Conservation (phyloP, 2,329 filamentous ascomycete genomes). For the Aspergillus persii region DNA sequence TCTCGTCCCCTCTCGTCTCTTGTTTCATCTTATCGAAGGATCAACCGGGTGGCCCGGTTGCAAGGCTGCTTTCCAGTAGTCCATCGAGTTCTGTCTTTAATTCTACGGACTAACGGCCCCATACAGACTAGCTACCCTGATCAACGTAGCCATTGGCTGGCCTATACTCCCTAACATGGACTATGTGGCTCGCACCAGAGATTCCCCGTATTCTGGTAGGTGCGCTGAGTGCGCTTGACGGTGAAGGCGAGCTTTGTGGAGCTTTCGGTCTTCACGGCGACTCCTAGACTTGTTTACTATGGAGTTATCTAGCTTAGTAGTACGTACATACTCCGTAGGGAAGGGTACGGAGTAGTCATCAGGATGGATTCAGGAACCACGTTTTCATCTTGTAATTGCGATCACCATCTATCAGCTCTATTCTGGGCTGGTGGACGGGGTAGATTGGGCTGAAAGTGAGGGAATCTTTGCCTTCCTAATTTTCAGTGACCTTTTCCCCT, state of each 20-base stretch:
- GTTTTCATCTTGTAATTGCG: background rate
- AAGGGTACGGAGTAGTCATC: background rate
- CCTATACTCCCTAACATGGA: background rate
- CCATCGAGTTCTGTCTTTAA: too few relatives aligned
- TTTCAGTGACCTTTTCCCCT: too few relatives aligned
- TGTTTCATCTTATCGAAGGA: conserved; percentile 6
- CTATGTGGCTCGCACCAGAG: background rate
- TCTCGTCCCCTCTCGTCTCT: background rate
- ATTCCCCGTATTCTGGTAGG: background rate
- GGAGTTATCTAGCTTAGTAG: too few relatives aligned
- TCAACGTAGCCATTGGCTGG: background rate
- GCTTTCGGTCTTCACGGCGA: background rate
- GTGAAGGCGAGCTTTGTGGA: background rate
- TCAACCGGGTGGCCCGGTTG: background rate
- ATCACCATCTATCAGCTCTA: background rate
- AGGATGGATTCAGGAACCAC: background rate
- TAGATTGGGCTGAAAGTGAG: background rate
- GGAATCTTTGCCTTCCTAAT: background rate
- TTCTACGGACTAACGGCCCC: too few relatives aligned
- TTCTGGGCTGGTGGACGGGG: background rate
- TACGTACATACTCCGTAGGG: too few relatives aligned
- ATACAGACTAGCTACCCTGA: too few relatives aligned
- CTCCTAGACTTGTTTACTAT: too few relatives aligned
- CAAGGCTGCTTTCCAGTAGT: background rate
- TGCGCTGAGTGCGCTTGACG: background rate